A percentile compares a stretch with the other conserved stretches of the same genome.
Conservation (phyloP, 352 stramenopile species). For the Pilasporangium apinafurcum region DNA sequence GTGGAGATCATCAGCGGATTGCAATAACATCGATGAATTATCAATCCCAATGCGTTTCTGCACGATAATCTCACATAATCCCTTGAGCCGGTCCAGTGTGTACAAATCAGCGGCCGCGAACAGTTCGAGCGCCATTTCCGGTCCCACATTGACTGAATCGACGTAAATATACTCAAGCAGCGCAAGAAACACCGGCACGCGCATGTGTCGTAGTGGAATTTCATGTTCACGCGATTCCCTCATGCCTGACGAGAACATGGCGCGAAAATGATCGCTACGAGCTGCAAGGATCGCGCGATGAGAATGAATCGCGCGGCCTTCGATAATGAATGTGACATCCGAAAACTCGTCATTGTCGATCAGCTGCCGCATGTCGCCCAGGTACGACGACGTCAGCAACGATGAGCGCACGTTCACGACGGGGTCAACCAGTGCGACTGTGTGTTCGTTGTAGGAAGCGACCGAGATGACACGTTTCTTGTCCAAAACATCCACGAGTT, state of each 20-base stretch:
- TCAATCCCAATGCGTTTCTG: conserved; percentile 87
- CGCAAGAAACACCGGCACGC: conserved; percentile 89
- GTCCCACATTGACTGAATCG: conserved; percentile 88
- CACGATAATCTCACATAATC: conserved; percentile 86
- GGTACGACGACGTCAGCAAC: conserved; percentile 79
- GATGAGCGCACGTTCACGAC: conserved; percentile 69
- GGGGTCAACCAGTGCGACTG: conserved; percentile 87
- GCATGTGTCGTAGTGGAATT: conserved; percentile 87
- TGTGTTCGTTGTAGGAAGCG: conserved; percentile 98
- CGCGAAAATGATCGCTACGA: conserved; percentile 92
- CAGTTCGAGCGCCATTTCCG: conserved; percentile 92
- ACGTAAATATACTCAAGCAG: conserved; percentile 97
- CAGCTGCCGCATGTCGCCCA: conserved; percentile 89
- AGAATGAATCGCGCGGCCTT: conserved; percentile 76
- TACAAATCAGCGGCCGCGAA: conserved; percentile 94
- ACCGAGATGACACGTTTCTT: conserved; percentile 93
- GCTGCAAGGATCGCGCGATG: conserved; percentile 90
- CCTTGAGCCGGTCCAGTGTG: conserved; percentile 91
- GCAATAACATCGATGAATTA: conserved; percentile 81
- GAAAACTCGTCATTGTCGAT: conserved; percentile 89
- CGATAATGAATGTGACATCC: conserved; percentile 86
- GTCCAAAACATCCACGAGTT: conserved; percentile 88
- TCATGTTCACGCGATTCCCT: conserved; percentile 81
- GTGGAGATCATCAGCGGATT: conserved; percentile 82
- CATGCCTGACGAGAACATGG: conserved; percentile 95